Conservation (phyloP, 805 yeast species). For the Saturnispora kantuleensis region DNA sequence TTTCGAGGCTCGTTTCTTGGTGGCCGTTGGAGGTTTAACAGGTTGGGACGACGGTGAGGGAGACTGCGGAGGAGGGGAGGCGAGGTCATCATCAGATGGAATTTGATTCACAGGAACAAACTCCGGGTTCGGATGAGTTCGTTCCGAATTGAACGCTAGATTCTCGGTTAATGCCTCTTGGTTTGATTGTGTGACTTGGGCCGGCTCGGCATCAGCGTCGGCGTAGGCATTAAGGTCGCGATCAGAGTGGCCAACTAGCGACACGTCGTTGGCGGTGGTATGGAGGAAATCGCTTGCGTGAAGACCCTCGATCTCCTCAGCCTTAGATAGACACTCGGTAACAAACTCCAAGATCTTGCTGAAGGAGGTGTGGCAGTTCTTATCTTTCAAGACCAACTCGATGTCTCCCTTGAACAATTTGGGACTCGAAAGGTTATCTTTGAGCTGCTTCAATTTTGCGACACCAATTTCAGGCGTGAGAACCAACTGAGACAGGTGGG, state of each 20-base stretch:
- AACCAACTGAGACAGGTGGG: slow-evolving; percentile 38
- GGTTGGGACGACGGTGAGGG: neutral
- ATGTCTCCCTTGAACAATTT: slow-evolving; percentile 20
- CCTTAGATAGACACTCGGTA: slow-evolving; percentile 18
- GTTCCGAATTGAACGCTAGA: too few relatives aligned
- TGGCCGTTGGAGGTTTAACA: neutral
- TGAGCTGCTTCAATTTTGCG: slow-evolving; percentile 16
- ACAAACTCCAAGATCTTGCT: slow-evolving; percentile 9
- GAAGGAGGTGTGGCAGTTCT: slow-evolving; percentile 3
- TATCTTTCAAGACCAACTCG: slow-evolving; percentile 15
- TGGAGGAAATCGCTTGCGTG: neutral
- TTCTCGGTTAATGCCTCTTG: too few relatives aligned
- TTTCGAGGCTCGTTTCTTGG: neutral
- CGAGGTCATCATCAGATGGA: slow-evolving; percentile 5
- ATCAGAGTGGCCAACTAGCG: too few relatives aligned
- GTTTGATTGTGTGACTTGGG: too few relatives aligned
- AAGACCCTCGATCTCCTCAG: slow-evolving; percentile 9
- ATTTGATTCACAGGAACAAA: too few relatives aligned
- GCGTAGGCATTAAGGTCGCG: too few relatives aligned
- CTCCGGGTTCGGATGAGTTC: too few relatives aligned
- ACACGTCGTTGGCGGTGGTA: too few relatives aligned
- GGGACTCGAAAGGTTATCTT: slow-evolving; percentile 17
- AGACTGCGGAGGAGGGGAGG: neutral
- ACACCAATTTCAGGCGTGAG: slow-evolving; percentile 27
- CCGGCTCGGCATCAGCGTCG: too few relatives aligned